Conservation (phyloP, 805 yeast genomes). For the Myxozyma melibiosi region DNA sequence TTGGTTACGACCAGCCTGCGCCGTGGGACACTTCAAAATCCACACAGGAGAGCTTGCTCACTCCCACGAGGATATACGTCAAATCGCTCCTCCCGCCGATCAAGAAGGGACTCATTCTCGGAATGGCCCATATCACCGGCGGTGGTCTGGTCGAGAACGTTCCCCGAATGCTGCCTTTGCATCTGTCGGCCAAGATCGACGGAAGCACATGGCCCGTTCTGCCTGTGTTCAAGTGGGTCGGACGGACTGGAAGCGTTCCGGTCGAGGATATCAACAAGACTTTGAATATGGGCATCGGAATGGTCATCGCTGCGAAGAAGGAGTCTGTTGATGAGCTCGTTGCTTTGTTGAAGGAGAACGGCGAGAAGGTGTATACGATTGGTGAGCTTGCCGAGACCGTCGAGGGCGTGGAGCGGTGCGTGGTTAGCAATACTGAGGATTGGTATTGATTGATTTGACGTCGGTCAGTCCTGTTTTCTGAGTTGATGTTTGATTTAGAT, state of each 20-base stretch:
- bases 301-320: conserved; percentile 81
- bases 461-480: too few species aligned
- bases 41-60: conserved; percentile 81
- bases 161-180: conserved; percentile 87
- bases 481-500: background rate
- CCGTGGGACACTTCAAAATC: conserved; percentile 78
- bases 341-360: conserved; percentile 57
- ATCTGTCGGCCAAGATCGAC: conserved; percentile 79
- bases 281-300: conserved; percentile 94
- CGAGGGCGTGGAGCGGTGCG: conserved; percentile 49
- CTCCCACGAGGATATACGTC: conserved; percentile 94
- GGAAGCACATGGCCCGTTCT: conserved; percentile 82
- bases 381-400: conserved; percentile 53
- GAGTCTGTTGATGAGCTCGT: conserved; percentile 64
- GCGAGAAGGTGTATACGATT: conserved; percentile 74
- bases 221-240: conserved; percentile 91
- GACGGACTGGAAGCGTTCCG: conserved; percentile 88
- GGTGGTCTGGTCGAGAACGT: conserved; percentile 97
- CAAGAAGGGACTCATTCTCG: conserved; percentile 67
- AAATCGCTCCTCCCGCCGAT: conserved; percentile 81
- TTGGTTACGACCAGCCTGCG: conserved; percentile 69
- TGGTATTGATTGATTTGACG: conserved; percentile 49
- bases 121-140: conserved; percentile 96
- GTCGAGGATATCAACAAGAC: conserved; percentile 82
- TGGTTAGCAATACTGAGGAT: conserved; percentile 54